A percentile compares a stretch with the other conserved stretches of the same genome.
Evolutionary conservation across 495 filamentous ascomycete genomes (phyloP).

Genomic region (Aspergillus asperescens): DNA sequence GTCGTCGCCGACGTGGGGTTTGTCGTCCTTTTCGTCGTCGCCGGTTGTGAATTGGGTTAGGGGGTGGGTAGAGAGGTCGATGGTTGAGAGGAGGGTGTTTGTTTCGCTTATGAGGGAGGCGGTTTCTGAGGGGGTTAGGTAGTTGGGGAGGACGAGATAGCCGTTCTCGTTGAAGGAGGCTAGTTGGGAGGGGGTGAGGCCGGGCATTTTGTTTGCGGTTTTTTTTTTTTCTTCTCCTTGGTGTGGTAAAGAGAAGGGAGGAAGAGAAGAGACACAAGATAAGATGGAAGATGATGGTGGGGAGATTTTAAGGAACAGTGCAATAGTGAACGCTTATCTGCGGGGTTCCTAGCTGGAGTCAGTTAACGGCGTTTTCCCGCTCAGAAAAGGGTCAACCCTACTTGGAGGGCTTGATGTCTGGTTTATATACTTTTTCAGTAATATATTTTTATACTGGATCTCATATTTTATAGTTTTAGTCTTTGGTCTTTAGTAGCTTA

Average conservation of each 20-base stretch:
- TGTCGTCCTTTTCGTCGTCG: slow-evolving; percentile 37
- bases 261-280: not conserved
- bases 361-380: no score
- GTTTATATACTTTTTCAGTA: no score
- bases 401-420: no score
- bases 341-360: slow-evolving; percentile 3
- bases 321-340: slow-evolving; percentile 1
- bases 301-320: not conserved
- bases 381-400: no score
- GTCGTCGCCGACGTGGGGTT: slow-evolving; percentile 77
- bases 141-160: slow-evolving; percentile 82
- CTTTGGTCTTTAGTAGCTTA: no score
- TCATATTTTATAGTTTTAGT: no score
- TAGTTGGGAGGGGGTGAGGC: slow-evolving; percentile 69
- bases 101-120: slow-evolving; percentile 68
- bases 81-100: slow-evolving; percentile 62
- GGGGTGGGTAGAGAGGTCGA: slow-evolving; percentile 74
- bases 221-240: not conserved
- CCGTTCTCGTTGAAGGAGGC: slow-evolving; percentile 71
- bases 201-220: slow-evolving; percentile 26
- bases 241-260: not conserved
- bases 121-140: slow-evolving; percentile 60
- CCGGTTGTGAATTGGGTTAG: slow-evolving; percentile 91
- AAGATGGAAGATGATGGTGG: not conserved
- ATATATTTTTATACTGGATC: no score